Percentiles rank a stretch among this genome's conserved stretches.
Conservation (phyloP, 2,329 filamentous ascomycete genomes). For the Verticillium isaacii region DNA sequence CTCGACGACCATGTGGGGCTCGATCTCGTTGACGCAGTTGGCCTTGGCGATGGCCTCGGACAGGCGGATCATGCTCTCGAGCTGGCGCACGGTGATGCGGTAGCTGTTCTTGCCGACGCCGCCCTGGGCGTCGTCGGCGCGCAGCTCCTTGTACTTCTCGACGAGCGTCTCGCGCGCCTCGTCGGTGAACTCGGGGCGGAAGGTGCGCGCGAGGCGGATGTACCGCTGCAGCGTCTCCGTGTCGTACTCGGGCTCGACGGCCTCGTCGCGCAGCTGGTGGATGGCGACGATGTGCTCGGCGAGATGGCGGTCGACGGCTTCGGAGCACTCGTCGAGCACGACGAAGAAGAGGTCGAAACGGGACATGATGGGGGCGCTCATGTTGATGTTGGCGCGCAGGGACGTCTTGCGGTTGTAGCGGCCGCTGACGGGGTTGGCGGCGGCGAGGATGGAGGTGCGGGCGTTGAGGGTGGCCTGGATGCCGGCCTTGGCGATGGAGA, state of each 20-base stretch:
- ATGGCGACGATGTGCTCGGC: slow-evolving; percentile 93
- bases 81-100: slow-evolving; percentile 91
- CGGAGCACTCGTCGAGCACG: slow-evolving; percentile 93
- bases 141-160: slow-evolving; percentile 90
- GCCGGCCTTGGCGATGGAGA: slow-evolving; percentile 96
- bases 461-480: slow-evolving; percentile 98
- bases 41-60: slow-evolving; percentile 98
- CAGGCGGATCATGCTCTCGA: slow-evolving; percentile 92
- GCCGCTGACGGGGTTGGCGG: slow-evolving; percentile 91
- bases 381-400: slow-evolving; percentile 92
- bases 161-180: slow-evolving; percentile 84
- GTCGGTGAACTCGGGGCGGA: slow-evolving; percentile 85
- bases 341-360: slow-evolving; percentile 99
- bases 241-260: slow-evolving; percentile 87
- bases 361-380: slow-evolving; percentile 98
- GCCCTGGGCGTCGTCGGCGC: slow-evolving; percentile 88
- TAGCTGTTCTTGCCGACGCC: slow-evolving; percentile 94
- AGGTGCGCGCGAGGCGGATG: slow-evolving; percentile 92
- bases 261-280: slow-evolving; percentile 87
- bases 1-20: slow-evolving; percentile 79
- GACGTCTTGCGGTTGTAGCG: slow-evolving; percentile 97
- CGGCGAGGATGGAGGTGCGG: slow-evolving; percentile 89
- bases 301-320: slow-evolving; percentile 81
- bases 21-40: slow-evolving; percentile 90
- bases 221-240: slow-evolving; percentile 96